Percentiles rank a stretch among this genome's conserved stretches.
phyloP scores from a whole-genome alignment of 192 early-diverging fungal genomes.

The Entomortierella chlamydospora region DNA sequence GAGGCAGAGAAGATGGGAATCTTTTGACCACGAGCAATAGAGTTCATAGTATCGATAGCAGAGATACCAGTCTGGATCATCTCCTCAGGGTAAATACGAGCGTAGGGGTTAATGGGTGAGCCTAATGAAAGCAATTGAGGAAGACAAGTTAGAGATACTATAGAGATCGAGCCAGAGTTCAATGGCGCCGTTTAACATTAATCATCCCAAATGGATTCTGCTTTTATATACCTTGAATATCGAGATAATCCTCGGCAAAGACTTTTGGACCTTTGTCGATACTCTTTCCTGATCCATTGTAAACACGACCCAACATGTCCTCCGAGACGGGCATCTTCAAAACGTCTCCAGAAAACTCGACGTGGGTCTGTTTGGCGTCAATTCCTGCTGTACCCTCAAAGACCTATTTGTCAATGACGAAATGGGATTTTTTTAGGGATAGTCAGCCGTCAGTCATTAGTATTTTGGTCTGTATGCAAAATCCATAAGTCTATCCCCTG shows the following conservation, averaged over 20 bases:
- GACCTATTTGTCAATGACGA: conserved; percentile 62
- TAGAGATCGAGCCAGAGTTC: no score
- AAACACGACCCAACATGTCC: conserved; percentile 99
- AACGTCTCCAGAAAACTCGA: conserved; percentile 96
- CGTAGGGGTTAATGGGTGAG: conserved; percentile 99
- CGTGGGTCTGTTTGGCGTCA: conserved; percentile 95
- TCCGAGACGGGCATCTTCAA: conserved; percentile 98
- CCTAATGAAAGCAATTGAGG: conserved; percentile 55
- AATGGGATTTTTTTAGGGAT: conserved; percentile 15
- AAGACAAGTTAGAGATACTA: no score
- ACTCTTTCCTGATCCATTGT: conserved; percentile 99
- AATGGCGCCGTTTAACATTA: no score
- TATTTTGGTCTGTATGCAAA: conserved; percentile 3
- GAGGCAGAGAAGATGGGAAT: conserved; percentile 99
- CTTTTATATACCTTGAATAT: conserved; percentile 80
- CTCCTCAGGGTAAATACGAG: conserved; percentile 99
- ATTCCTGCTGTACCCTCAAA: conserved; percentile 98
- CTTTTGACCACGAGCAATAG: conserved; percentile 99
- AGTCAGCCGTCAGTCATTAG: conserved; percentile 32
- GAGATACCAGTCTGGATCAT: conserved; percentile 99
- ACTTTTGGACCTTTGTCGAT: conserved; percentile 99
- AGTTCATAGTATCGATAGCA: conserved; percentile 99
- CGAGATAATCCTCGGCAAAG: conserved; percentile 98
- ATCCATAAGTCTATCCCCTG: conserved; percentile 5
- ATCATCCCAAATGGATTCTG: background rate